A percentile compares a stretch with the other conserved stretches of the same genome.
These are phyloP conservation scores for Corrigiola litoralis DNA, from an alignment of 179 eudicot genomes.

Conservation along the genomic window DNA sequence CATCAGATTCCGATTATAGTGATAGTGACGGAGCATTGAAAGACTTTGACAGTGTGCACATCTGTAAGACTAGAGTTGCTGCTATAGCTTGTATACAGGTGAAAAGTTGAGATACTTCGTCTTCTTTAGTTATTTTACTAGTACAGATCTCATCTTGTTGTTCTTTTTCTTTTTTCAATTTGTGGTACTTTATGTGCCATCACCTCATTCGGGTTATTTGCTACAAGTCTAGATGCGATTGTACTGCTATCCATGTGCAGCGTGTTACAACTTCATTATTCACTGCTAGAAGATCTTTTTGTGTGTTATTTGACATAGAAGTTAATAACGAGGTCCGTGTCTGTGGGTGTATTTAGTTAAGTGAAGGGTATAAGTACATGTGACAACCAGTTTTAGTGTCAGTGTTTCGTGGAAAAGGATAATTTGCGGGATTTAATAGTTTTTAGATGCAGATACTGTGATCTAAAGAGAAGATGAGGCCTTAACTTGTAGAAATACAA, in stretches of 20 bases:
- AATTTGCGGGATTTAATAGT: too few relatives aligned
- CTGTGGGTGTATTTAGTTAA: background rate
- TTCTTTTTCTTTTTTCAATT: background rate
- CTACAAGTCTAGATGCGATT: too few relatives aligned
- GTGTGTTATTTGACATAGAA: too few relatives aligned
- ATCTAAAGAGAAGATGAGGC: too few relatives aligned
- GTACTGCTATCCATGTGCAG: too few relatives aligned
- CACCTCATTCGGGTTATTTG: too few relatives aligned
- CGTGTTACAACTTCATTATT: too few relatives aligned
- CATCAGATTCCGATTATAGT: conserved; percentile 93
- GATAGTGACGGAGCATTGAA: conserved; percentile 60
- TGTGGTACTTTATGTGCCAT: background rate
- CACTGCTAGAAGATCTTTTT: background rate
- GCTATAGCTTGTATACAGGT: conserved; percentile 93
- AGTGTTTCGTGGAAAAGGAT: too few relatives aligned
- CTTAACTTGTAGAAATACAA: too few relatives aligned
- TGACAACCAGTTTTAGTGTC: background rate
- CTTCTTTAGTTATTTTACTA: background rate
- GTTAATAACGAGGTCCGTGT: background rate
- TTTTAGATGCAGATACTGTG: too few relatives aligned
- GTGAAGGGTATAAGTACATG: background rate
- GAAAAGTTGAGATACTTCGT: conserved; percentile 5
- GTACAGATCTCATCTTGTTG: background rate
- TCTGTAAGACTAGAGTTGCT: conserved; percentile 74
- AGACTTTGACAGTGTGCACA: conserved; percentile 33